Evolutionary conservation across 257 asterid genomes (phyloP).

Genomic region (Ligustrum vulgare): DNA sequence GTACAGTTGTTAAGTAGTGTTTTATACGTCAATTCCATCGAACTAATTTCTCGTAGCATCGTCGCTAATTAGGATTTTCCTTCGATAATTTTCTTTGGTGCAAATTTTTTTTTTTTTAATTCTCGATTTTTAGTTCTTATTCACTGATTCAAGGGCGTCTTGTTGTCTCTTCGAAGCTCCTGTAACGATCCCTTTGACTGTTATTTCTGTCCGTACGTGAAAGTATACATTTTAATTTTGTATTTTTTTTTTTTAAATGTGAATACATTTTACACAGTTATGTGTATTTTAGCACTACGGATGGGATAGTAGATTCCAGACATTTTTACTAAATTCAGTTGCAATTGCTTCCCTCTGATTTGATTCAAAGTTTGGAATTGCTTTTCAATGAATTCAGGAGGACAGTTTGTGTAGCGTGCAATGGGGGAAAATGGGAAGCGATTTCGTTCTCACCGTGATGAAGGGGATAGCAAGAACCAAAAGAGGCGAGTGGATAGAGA

Average conservation of each 20-base stretch:
- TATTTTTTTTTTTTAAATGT: neutral
- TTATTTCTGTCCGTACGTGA: neutral
- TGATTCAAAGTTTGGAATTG: neutral
- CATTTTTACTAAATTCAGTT: neutral
- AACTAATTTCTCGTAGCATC: neutral
- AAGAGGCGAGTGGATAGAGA: slow-evolving; percentile 74
- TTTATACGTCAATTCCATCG: neutral
- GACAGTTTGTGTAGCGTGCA: slow-evolving; percentile 7
- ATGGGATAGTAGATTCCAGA: neutral
- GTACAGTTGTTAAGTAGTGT: neutral
- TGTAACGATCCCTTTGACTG: neutral
- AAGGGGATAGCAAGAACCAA: slow-evolving; percentile 56
- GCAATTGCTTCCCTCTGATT: slow-evolving; percentile 6
- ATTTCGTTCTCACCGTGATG: slow-evolving; percentile 49
- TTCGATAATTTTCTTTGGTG: neutral
- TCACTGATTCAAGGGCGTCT: neutral
- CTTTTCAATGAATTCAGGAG: slow-evolving; percentile 23
- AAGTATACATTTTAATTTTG: neutral
- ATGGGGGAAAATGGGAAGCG: slow-evolving; percentile 87
- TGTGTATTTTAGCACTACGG: neutral
- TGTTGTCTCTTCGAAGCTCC: neutral
- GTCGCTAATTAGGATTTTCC: neutral
- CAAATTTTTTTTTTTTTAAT: too few relatives aligned
- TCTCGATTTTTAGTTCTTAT: too few relatives aligned
- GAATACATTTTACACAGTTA: neutral